Percentiles rank a stretch among this genome's conserved stretches.
phyloP scores from a whole-genome alignment of 192 early-diverging fungal genomes.

The Backusella liffmaniae region DNA sequence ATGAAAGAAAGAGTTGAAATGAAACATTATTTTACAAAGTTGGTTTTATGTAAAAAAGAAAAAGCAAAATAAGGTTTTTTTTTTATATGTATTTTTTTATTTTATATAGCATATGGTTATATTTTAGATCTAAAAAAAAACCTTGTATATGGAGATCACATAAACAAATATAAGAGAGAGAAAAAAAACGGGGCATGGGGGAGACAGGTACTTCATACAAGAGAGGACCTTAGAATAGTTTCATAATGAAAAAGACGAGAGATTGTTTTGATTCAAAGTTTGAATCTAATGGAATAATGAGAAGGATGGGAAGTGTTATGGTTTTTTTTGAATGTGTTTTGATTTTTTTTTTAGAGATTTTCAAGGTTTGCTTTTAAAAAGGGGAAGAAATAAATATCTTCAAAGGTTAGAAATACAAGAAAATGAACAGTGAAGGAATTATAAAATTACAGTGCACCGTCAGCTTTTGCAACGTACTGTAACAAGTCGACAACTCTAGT shows the following conservation, averaged over 20 bases:
- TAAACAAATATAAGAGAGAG: neutral
- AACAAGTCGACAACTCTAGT: slow-evolving; percentile 89
- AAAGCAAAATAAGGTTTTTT: neutral
- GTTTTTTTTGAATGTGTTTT: neutral
- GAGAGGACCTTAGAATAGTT: neutral
- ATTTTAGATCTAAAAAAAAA: slow-evolving; percentile 1
- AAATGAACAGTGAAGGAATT: neutral
- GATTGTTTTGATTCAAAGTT: neutral
- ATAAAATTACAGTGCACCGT: slow-evolving; percentile 29
- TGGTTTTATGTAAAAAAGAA: neutral
- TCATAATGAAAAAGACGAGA: neutral
- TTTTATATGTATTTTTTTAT: neutral
- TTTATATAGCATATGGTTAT: neutral
- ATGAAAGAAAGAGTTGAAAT: neutral
- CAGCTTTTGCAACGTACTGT: slow-evolving; percentile 58
- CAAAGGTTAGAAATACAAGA: neutral
- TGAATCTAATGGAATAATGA: neutral
- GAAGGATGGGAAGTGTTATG: neutral
- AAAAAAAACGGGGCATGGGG: neutral
- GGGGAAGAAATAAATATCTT: neutral
- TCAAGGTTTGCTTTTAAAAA: neutral
- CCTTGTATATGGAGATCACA: slow-evolving; percentile 5
- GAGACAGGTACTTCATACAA: slow-evolving; percentile 1
- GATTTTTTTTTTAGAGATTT: neutral
- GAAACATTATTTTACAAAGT: neutral